Evolutionary conservation across 495 filamentous ascomycete genomes (phyloP).

Genomic region (Tuber umbilicatum): DNA sequence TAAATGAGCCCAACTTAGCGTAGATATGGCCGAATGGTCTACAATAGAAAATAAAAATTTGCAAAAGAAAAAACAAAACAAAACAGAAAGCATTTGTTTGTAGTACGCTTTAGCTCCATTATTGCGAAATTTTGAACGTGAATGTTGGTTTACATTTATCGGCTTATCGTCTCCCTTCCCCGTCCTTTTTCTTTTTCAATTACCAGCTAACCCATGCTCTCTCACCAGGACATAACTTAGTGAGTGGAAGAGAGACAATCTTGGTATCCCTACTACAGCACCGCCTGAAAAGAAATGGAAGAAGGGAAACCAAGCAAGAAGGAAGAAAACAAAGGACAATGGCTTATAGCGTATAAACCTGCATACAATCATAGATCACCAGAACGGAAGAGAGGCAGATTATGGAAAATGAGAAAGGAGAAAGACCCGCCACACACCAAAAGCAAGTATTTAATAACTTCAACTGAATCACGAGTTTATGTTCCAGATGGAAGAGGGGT

Average conservation of each 20-base stretch:
- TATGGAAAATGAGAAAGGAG: not conserved
- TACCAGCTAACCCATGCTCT: not conserved
- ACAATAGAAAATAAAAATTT: not conserved
- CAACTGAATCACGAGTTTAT: slow-evolving; percentile 11
- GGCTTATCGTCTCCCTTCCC: not conserved
- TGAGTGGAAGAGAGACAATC: not conserved
- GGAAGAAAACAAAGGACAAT: not conserved
- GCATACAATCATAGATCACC: not conserved
- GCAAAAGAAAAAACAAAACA: not conserved
- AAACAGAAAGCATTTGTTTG: not conserved
- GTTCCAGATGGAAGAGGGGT: slow-evolving; percentile 5
- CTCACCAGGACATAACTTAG: not conserved
- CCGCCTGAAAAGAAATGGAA: not conserved
- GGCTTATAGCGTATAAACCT: slow-evolving; percentile 3
- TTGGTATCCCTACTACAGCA: not conserved
- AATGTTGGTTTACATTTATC: slow-evolving; percentile 5
- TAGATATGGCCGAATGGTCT: not conserved
- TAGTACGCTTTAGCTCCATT: not conserved
- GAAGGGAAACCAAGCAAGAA: not conserved
- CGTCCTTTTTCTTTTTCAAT: not conserved
- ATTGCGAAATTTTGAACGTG: not conserved
- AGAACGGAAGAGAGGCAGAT: not conserved
- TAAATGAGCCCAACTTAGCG: not conserved
- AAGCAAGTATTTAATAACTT: slow-evolving; percentile 3
- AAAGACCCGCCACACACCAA: not conserved